Percentiles rank a stretch among this genome's conserved stretches.
Evolutionary conservation across 2,329 filamentous ascomycete species (phyloP).

Genomic region (Fusarium temperatum): DNA sequence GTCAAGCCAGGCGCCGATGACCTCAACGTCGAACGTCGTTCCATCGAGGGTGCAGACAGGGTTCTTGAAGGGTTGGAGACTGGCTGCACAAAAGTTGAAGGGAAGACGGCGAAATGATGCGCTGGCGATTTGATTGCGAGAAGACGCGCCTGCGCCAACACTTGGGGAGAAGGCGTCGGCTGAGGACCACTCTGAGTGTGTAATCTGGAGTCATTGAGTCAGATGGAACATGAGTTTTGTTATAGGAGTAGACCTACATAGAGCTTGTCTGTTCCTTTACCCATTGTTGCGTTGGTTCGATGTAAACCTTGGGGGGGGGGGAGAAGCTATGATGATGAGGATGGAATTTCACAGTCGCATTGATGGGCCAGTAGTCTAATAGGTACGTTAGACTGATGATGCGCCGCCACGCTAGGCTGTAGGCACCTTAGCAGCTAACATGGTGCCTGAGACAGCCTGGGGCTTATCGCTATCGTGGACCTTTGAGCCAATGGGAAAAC

Average conservation of each 20-base stretch:
- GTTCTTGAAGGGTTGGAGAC: conserved; percentile 92
- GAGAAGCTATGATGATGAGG: conserved; percentile 25
- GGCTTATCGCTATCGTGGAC: conserved; percentile 29
- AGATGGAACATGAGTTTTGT: neutral
- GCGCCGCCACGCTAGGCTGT: conserved; percentile 15
- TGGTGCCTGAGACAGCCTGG: conserved; percentile 27
- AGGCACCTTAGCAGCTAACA: conserved; percentile 1
- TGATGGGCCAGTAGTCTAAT: neutral
- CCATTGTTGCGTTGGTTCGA: conserved; percentile 44
- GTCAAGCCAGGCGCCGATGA: conserved; percentile 93
- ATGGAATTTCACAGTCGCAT: conserved; percentile 12
- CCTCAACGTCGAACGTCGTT: conserved; percentile 93
- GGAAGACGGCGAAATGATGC: conserved; percentile 86
- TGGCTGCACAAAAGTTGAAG: conserved; percentile 98
- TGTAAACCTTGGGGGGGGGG: neutral
- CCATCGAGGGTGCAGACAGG: conserved; percentile 90
- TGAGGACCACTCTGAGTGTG: conserved; percentile 97
- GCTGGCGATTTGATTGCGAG: conserved; percentile 53
- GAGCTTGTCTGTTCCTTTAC: conserved; percentile 57
- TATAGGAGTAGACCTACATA: conserved; percentile 46
- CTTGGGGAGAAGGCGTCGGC: conserved; percentile 88
- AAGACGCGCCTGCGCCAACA: conserved; percentile 72
- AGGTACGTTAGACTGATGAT: conserved; percentile 12
- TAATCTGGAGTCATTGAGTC: conserved; percentile 66
- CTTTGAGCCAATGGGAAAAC: conserved; percentile 15